These are phyloP conservation scores for Atkinsonella texensis DNA, from an alignment of 2,329 filamentous ascomycete species.

Conservation along the genomic window DNA sequence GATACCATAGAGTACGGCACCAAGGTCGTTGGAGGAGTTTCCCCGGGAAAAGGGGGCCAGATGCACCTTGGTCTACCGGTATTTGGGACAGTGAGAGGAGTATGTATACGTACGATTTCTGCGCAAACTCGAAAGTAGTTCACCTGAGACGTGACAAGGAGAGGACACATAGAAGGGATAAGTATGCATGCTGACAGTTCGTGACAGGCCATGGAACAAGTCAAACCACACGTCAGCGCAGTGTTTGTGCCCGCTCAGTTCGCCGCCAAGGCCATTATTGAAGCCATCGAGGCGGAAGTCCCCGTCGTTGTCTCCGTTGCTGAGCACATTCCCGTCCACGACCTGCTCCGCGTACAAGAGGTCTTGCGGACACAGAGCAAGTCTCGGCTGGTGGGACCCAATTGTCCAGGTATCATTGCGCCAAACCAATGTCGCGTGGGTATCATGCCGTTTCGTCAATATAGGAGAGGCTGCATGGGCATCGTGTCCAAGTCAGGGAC, in stretches of 20 bases:
- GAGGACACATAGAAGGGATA: too few species aligned
- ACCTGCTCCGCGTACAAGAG: constrained; percentile 59
- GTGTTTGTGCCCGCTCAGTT: constrained; percentile 62
- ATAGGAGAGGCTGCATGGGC: constrained; percentile 50
- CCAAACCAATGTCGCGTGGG: constrained; percentile 49
- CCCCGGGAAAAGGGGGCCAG: constrained; percentile 22
- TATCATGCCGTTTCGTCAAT: constrained; percentile 30
- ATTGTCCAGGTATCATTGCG: constrained; percentile 69
- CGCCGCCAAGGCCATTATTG: constrained; percentile 56
- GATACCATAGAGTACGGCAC: constrained; percentile 28
- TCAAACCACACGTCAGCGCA: constrained; percentile 51
- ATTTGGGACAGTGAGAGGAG: constrained; percentile 22
- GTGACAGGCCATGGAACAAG: constrained; percentile 19
- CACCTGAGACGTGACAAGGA: neutral
- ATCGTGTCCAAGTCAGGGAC: constrained; percentile 75
- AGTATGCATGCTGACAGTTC: neutral
- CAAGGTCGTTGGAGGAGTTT: constrained; percentile 25
- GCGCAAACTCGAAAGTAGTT: too few species aligned
- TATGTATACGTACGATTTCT: constrained; percentile 2
- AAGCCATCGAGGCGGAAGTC: constrained; percentile 66
- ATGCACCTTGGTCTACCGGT: constrained; percentile 24
- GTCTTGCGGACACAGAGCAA: constrained; percentile 60
- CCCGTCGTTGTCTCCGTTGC: constrained; percentile 68
- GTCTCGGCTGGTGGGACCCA: constrained; percentile 66
- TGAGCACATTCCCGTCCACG: constrained; percentile 68